Percentiles rank a stretch among this genome's conserved stretches.
phyloP scores from a whole-genome alignment of 1,284 basidiomycete genomes.

The Naganishia liquefaciens region DNA sequence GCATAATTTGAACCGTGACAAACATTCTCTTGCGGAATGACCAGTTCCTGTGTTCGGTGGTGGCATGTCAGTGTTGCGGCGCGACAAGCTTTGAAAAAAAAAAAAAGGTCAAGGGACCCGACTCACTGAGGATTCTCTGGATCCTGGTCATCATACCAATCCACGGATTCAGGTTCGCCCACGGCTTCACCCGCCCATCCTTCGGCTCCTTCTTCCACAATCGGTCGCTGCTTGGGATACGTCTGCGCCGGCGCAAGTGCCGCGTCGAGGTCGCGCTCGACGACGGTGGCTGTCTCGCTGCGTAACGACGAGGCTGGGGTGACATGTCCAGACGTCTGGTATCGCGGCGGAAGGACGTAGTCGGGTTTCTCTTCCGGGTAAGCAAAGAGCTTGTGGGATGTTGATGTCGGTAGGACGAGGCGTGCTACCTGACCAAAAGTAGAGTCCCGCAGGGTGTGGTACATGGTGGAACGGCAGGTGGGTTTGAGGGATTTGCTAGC shows the following conservation, averaged over 20 bases:
- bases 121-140: conserved; percentile 65
- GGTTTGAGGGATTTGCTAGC: not conserved
- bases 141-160: conserved; percentile 66
- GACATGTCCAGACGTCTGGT: not conserved
- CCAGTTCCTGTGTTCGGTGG: conserved; percentile 24
- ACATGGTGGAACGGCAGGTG: not conserved
- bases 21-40: conserved; percentile 30
- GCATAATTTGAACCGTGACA: conserved; percentile 30
- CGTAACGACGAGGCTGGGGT: not conserved
- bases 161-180: conserved; percentile 53
- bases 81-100: not conserved
- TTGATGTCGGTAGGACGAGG: conserved; percentile 8
- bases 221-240: conserved; percentile 1
- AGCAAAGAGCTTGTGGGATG: conserved; percentile 2
- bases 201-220: conserved; percentile 14
- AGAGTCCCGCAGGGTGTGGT: conserved; percentile 28
- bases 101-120: not conserved
- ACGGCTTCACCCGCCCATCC: conserved; percentile 16
- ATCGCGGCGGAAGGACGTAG: conserved; percentile 3
- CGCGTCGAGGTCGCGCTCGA: conserved; percentile 20
- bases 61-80: no score
- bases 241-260: conserved; percentile 13
- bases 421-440: conserved; percentile 16
- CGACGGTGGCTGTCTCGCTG: conserved; percentile 14
- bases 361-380: conserved; percentile 23